Evolutionary conservation across 225 moss, liverwort and hornwort genomes (phyloP).

Genomic region (Ulota crispa): DNA sequence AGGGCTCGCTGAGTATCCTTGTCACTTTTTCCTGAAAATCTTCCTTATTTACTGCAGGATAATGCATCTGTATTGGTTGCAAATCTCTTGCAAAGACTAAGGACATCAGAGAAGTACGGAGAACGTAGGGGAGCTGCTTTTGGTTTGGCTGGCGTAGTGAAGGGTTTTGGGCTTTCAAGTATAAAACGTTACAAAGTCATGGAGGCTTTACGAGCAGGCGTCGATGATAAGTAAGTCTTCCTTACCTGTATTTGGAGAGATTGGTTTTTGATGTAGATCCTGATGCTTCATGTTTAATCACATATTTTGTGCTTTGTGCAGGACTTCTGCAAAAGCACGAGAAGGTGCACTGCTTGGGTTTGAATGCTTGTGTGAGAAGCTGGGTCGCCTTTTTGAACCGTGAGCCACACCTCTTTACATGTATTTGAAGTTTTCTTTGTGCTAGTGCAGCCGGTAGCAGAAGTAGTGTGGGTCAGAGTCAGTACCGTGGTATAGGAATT

Average conservation of each 20-base stretch:
- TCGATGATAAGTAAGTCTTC: slow-evolving; percentile 81
- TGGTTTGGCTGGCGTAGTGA: slow-evolving; percentile 96
- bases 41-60: slow-evolving; percentile 51
- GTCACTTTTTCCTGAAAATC: slow-evolving; percentile 1
- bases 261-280: not conserved
- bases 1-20: not conserved
- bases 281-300: slow-evolving; percentile 3
- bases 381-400: slow-evolving; percentile 98
- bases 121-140: slow-evolving; percentile 98
- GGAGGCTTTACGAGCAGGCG: slow-evolving; percentile 76
- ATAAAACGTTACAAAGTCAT: slow-evolving; percentile 75
- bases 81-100: slow-evolving; percentile 65
- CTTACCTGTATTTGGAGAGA: not conserved
- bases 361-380: slow-evolving; percentile 96
- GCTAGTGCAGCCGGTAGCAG: not conserved
- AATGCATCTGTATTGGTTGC: slow-evolving; percentile 65
- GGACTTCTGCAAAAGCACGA: slow-evolving; percentile 85
- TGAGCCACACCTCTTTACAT: slow-evolving; percentile 36
- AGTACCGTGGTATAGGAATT: not conserved
- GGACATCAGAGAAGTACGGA: slow-evolving; percentile 89
- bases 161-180: slow-evolving; percentile 92
- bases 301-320: slow-evolving; percentile 34
- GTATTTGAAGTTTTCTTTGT: not conserved
- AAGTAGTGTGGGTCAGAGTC: not conserved
- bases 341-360: slow-evolving; percentile 93